Base-by-base conservation (phyloP, 768 basidiomycete species). In the Auriscalpium vulgare region DNA sequence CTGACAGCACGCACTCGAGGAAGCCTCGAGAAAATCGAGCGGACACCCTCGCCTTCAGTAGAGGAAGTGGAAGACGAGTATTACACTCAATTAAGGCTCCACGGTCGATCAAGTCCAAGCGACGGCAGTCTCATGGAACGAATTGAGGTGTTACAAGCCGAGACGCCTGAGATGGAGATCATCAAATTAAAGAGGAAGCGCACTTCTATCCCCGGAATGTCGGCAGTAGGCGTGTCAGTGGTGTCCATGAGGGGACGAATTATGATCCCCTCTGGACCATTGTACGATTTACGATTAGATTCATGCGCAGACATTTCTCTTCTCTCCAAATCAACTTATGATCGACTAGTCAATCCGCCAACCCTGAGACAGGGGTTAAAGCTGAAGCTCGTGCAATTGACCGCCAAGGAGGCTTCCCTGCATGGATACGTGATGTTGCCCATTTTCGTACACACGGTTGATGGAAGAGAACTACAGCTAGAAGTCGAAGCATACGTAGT, bases 381-480 rank as follows among this genome's bases (percentile, higher is more conserved):
- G 29, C 7, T 29, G 29, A 29, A 29, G 29, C 29, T 29, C 7
- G 29, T 29, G 4, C 29, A 29, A 7, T 7, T 29, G 7, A 29
- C 29, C 5, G 4, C 29, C 7, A 29, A 53, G 1, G 57, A 63
- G 10, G 50, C 55, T 0, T 70, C 29, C 29, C 8, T 74, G 8
- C 56, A 53, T 14, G 68, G 68, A 0, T 74, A 58, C 51, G 63
- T 71, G 0, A 55, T 35, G 17, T 8, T 73, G 29, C 29, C 0
- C 61, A 65, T 13, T 29, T 73, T 8, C 56, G 37, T 34, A 68
- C 72, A 50, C 37, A 64, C 14, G 29, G 68, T 67, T 1, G 8
- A 59, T 10, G 56, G 55, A 13, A 67, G 70, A 3, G 55, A 57
- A 0, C 64, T 73, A 1, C 55, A 61, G 47, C 36, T 72, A 3